Evolutionary conservation across 75 land plant species (phyloP).

Genomic region (Cunninghamia lanceolata): DNA sequence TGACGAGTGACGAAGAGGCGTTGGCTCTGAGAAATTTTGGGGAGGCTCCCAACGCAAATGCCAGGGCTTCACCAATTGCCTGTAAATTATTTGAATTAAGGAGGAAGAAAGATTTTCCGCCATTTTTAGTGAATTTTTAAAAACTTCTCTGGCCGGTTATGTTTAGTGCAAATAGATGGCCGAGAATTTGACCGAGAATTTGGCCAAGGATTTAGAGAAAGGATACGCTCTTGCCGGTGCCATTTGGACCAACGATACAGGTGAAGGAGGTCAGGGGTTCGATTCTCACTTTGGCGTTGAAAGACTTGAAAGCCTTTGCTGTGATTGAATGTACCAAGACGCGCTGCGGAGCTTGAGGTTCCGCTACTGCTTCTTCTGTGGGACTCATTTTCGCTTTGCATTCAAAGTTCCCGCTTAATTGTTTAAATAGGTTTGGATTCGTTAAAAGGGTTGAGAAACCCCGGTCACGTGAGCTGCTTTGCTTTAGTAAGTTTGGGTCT

Average conservation of each 20-base stretch:
- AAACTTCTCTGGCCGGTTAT: neutral
- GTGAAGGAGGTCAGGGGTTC: neutral
- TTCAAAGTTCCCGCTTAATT: neutral
- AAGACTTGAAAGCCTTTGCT: slow-evolving; percentile 1
- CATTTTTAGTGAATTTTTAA: neutral
- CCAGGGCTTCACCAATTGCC: slow-evolving; percentile 11
- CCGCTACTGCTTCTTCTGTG: neutral
- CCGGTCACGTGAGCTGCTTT: no score
- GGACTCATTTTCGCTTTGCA: neutral
- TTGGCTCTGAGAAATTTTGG: slow-evolving; percentile 6
- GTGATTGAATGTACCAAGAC: neutral
- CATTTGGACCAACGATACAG: slow-evolving; percentile 12
- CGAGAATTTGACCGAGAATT: neutral
- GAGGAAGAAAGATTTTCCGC: neutral
- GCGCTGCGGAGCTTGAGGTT: neutral
- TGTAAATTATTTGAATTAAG: neutral
- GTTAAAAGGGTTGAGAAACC: no score
- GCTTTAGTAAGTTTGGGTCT: no score
- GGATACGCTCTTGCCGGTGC: slow-evolving; percentile 12
- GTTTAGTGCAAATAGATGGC: neutral
- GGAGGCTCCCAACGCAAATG: slow-evolving; percentile 4
- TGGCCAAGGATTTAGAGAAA: neutral
- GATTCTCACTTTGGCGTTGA: neutral
- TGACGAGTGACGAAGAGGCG: slow-evolving; percentile 7
- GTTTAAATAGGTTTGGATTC: neutral